phyloP scores from a whole-genome alignment of 1,284 basidiomycete species.

The Trichosporon faecale region DNA sequence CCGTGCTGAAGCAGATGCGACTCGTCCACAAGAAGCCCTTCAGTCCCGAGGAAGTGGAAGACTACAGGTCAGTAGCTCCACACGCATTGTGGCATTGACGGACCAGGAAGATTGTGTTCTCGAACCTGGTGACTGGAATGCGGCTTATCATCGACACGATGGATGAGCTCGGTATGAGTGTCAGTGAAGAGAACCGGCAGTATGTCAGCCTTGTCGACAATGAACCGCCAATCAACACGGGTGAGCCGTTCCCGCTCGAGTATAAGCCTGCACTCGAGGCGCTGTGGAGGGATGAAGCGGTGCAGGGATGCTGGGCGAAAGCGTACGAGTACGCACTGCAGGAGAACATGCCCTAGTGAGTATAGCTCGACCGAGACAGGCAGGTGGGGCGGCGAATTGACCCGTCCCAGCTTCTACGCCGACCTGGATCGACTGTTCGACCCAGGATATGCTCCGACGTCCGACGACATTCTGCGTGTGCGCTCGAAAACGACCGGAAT shows the following conservation, averaged over 20 bases:
- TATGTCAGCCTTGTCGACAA: slow-evolving; percentile 64
- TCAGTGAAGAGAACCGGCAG: slow-evolving; percentile 60
- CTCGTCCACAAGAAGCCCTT: slow-evolving; percentile 46
- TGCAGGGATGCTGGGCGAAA: slow-evolving; percentile 68
- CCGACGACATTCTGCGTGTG: slow-evolving; percentile 78
- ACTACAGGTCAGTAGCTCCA: slow-evolving; percentile 34
- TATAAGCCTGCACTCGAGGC: slow-evolving; percentile 65
- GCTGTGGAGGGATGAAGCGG: slow-evolving; percentile 74
- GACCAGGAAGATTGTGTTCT: slow-evolving; percentile 80
- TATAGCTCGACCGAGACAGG: slow-evolving; percentile 2
- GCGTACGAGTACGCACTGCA: slow-evolving; percentile 84
- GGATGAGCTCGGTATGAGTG: slow-evolving; percentile 77
- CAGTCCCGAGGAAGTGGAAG: slow-evolving; percentile 44
- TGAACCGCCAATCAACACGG: slow-evolving; percentile 69
- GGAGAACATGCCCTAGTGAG: slow-evolving; percentile 65
- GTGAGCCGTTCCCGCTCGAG: slow-evolving; percentile 67
- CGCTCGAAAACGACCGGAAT: slow-evolving; percentile 78
- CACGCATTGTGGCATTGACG: neutral
- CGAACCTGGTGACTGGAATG: slow-evolving; percentile 83
- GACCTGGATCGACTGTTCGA: slow-evolving; percentile 76
- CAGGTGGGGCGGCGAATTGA: neutral
- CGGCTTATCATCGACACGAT: slow-evolving; percentile 78
- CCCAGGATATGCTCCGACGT: slow-evolving; percentile 66
- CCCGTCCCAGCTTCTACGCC: slow-evolving; percentile 63
- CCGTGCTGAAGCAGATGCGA: slow-evolving; percentile 54